Evolutionary conservation across 2,329 filamentous ascomycete species (phyloP).

Genomic region (Botryotinia calthae): DNA sequence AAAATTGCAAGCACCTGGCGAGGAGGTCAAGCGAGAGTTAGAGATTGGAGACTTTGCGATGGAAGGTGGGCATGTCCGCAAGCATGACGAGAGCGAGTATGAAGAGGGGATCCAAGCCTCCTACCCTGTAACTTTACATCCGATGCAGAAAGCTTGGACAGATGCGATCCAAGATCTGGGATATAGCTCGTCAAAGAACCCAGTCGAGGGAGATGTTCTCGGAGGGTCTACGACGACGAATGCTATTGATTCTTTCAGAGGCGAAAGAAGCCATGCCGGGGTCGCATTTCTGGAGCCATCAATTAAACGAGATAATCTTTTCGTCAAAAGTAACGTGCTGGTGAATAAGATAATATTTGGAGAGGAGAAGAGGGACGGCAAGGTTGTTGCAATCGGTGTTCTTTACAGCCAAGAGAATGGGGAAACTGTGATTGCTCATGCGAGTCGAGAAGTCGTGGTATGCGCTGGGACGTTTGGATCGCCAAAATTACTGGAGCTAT

Average conservation of each 20-base stretch:
- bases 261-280: background rate
- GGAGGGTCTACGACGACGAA: background rate
- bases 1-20: background rate
- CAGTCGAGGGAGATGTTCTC: background rate
- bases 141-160: background rate
- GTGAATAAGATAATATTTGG: background rate
- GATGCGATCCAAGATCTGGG: background rate
- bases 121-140: background rate
- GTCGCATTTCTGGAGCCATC: background rate
- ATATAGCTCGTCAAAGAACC: background rate
- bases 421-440: background rate
- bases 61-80: background rate
- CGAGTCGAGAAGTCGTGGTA: background rate
- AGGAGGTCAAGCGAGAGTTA: background rate
- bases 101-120: background rate
- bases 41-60: background rate
- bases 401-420: background rate
- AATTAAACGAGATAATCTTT: background rate
- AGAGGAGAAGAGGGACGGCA: background rate
- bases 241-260: background rate
- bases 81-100: background rate
- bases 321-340: background rate
- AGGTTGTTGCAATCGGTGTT: background rate
- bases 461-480: background rate
- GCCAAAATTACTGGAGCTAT: background rate